Conservation (phyloP, 2,329 filamentous ascomycete genomes). For the Cordyceps tenuipes region DNA sequence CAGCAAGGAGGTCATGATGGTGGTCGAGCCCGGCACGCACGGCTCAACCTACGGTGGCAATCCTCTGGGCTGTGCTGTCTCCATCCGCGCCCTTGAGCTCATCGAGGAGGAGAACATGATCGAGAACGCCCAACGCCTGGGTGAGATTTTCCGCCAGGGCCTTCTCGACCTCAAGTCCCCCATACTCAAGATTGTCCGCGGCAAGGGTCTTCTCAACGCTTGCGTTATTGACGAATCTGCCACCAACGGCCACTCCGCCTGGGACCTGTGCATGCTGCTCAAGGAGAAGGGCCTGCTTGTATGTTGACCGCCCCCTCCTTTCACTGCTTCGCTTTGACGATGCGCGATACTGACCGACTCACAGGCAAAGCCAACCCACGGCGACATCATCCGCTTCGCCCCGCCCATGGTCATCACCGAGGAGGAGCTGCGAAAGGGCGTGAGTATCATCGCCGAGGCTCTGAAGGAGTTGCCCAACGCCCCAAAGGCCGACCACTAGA, state of each 20-base stretch:
- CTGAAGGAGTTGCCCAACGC: slow-evolving; percentile 67
- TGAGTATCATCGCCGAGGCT: slow-evolving; percentile 73
- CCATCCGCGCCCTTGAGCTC: slow-evolving; percentile 88
- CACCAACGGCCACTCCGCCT: slow-evolving; percentile 78
- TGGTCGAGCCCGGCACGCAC: slow-evolving; percentile 91
- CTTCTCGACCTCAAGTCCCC: slow-evolving; percentile 68
- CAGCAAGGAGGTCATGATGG: slow-evolving; percentile 87
- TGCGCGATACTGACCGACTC: slow-evolving; percentile 15
- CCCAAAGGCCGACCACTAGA: slow-evolving; percentile 31
- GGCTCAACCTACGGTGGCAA: slow-evolving; percentile 98
- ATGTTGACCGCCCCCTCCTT: slow-evolving; percentile 28
- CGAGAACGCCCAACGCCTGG: slow-evolving; percentile 70
- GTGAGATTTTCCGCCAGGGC: slow-evolving; percentile 74
- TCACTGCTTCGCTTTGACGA: not conserved
- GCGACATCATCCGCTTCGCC: slow-evolving; percentile 97
- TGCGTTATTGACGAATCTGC: slow-evolving; percentile 90
- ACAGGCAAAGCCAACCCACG: slow-evolving; percentile 95
- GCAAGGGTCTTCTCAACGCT: slow-evolving; percentile 91
- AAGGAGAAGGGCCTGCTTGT: slow-evolving; percentile 93
- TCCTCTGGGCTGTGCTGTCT: slow-evolving; percentile 88
- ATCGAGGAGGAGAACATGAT: slow-evolving; percentile 87
- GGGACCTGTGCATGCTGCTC: slow-evolving; percentile 92
- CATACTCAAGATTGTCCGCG: slow-evolving; percentile 73
- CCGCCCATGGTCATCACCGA: slow-evolving; percentile 92
- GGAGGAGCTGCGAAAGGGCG: slow-evolving; percentile 67